A percentile compares a stretch with the other conserved stretches of the same genome.
Evolutionary conservation across 768 basidiomycete genomes (phyloP).

Genomic region (Hebeloma cylindrosporum): DNA sequence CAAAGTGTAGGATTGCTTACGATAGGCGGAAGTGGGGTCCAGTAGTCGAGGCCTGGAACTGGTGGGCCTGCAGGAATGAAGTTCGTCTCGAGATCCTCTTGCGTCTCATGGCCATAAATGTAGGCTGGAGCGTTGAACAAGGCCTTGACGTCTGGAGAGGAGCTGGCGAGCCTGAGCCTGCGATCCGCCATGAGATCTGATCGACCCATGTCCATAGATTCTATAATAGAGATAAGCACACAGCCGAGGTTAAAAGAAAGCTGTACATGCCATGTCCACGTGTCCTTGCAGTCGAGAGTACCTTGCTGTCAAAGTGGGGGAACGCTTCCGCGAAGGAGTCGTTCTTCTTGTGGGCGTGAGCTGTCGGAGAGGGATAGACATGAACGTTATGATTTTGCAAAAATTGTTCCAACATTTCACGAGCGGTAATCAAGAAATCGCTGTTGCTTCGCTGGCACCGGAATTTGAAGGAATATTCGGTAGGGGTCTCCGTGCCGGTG

Average conservation of each 20-base stretch:
- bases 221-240: constrained; percentile 34
- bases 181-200: constrained; percentile 71
- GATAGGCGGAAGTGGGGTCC: constrained; percentile 76
- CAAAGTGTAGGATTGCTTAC: constrained; percentile 40
- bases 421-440: constrained; percentile 85
- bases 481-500: constrained; percentile 51
- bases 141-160: constrained; percentile 94
- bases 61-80: constrained; percentile 46
- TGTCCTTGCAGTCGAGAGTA: constrained; percentile 75
- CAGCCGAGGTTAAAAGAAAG: constrained; percentile 4
- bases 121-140: constrained; percentile 87
- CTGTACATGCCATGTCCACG: constrained; percentile 53
- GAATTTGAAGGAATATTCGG: constrained; percentile 93
- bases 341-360: constrained; percentile 80
- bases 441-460: constrained; percentile 93
- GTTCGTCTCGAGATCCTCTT: constrained; percentile 60
- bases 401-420: constrained; percentile 93
- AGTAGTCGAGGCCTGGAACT: constrained; percentile 62
- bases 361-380: constrained; percentile 74
- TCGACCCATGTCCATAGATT: constrained; percentile 76
- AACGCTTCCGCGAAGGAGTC: constrained; percentile 96
- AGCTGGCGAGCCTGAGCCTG: constrained; percentile 79
- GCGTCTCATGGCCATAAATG: constrained; percentile 77
- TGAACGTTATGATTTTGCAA: constrained; percentile 81
- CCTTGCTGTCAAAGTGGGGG: constrained; percentile 95